Percentiles rank a stretch among this genome's conserved stretches.
Evolutionary conservation across 441 rosid species (phyloP).

Genomic region (Aquilaria agallochum): DNA sequence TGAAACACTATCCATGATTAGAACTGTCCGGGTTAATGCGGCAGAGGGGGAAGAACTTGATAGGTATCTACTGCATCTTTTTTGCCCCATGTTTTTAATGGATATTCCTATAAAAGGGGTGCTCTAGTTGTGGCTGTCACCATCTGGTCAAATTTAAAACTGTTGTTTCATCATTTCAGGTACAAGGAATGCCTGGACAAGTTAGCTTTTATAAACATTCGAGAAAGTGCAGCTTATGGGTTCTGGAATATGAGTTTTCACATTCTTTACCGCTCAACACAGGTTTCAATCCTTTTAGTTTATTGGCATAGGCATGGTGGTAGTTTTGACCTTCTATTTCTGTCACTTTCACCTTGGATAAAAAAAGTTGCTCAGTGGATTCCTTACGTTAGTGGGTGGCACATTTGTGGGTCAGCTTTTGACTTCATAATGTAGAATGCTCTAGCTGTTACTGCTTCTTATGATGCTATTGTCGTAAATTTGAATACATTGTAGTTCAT

Average conservation of each 20-base stretch:
- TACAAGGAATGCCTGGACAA: slow-evolving; percentile 42
- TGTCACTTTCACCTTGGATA: too few species aligned
- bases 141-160: slow-evolving; percentile 5
- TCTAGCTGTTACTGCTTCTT: too few species aligned
- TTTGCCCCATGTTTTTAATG: too few species aligned
- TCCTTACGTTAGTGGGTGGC: too few species aligned
- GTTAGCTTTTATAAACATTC: slow-evolving; percentile 31
- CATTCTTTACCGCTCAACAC: slow-evolving; percentile 39
- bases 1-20: slow-evolving; percentile 45
- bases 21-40: slow-evolving; percentile 42
- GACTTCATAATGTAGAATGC: too few species aligned
- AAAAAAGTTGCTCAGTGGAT: too few species aligned
- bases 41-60: slow-evolving; percentile 44
- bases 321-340: too few species aligned
- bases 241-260: slow-evolving; percentile 42
- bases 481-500: too few species aligned
- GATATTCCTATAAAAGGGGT: too few species aligned
- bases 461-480: too few species aligned
- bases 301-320: not conserved
- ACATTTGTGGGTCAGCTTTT: too few species aligned
- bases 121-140: too few species aligned
- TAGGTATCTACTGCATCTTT: slow-evolving; percentile 29
- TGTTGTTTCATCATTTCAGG: slow-evolving; percentile 26
- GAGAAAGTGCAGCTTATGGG: slow-evolving; percentile 43
- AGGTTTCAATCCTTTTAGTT: slow-evolving; percentile 27